Evolutionary conservation across 2,329 filamentous ascomycete genomes (phyloP).

Genomic region (Xylariaceae sp.): DNA sequence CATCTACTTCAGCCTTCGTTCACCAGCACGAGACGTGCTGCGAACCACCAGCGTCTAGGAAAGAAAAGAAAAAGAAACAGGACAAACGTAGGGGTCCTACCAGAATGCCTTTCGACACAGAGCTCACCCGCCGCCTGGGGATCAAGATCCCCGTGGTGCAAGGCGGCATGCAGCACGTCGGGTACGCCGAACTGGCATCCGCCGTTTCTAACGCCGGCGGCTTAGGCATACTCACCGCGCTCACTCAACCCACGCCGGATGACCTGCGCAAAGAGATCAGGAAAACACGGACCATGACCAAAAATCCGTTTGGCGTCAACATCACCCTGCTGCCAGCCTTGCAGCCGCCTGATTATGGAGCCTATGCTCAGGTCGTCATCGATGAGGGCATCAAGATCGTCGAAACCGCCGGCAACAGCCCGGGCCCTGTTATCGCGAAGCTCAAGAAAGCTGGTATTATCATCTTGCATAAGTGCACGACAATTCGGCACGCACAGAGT

Average conservation of each 20-base stretch:
- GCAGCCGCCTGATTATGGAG: slow-evolving; percentile 87
- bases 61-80: neutral
- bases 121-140: slow-evolving; percentile 63
- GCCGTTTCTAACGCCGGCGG: slow-evolving; percentile 84
- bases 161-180: slow-evolving; percentile 87
- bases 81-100: neutral
- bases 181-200: slow-evolving; percentile 77
- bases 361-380: slow-evolving; percentile 90
- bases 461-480: slow-evolving; percentile 97
- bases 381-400: slow-evolving; percentile 92
- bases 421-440: slow-evolving; percentile 86
- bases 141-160: slow-evolving; percentile 76
- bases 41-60: too few species aligned
- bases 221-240: slow-evolving; percentile 80
- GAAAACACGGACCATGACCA: slow-evolving; percentile 79
- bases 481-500: slow-evolving; percentile 88
- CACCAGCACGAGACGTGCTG: neutral
- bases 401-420: slow-evolving; percentile 88
- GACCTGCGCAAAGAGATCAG: slow-evolving; percentile 93
- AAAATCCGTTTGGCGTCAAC: slow-evolving; percentile 88
- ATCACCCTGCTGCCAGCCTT: slow-evolving; percentile 90
- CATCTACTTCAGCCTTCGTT: neutral
- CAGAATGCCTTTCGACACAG: slow-evolving; percentile 63
- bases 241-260: slow-evolving; percentile 91
- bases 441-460: slow-evolving; percentile 80